Evolutionary conservation across 495 filamentous ascomycete genomes (phyloP).

Genomic region (Podospora pseudopauciseta): DNA sequence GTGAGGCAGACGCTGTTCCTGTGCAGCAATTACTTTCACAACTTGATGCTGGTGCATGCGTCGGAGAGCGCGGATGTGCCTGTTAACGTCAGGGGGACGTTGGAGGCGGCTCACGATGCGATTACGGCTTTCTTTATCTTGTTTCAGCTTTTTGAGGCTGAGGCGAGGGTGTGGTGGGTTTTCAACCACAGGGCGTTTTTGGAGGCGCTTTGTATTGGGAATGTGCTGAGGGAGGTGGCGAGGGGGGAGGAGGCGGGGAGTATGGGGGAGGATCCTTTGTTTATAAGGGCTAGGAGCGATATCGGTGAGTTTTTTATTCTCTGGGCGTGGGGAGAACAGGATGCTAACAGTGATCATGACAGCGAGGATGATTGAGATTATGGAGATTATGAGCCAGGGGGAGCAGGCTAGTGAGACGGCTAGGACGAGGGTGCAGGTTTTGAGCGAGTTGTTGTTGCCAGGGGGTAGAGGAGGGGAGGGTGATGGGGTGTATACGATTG

Average conservation of each 20-base stretch:
- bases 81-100: slow-evolving; percentile 59
- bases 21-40: slow-evolving; percentile 69
- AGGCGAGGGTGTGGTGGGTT: slow-evolving; percentile 73
- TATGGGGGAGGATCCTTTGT: slow-evolving; percentile 49
- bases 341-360: slow-evolving; percentile 11
- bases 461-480: background rate
- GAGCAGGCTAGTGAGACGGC: slow-evolving; percentile 52
- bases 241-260: slow-evolving; percentile 33
- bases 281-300: slow-evolving; percentile 53
- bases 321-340: background rate
- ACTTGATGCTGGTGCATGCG: slow-evolving; percentile 65
- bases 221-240: slow-evolving; percentile 41
- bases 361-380: slow-evolving; percentile 58
- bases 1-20: slow-evolving; percentile 67
- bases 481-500: background rate
- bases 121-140: slow-evolving; percentile 63
- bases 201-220: slow-evolving; percentile 56
- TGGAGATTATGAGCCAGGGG: slow-evolving; percentile 51
- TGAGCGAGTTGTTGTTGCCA: slow-evolving; percentile 49
- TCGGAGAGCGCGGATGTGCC: slow-evolving; percentile 57
- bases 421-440: slow-evolving; percentile 51
- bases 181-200: slow-evolving; percentile 71
- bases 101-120: slow-evolving; percentile 65
- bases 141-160: slow-evolving; percentile 56
- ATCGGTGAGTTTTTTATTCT: slow-evolving; percentile 42